Evolutionary conservation across 1,284 basidiomycete species (phyloP).

Genomic region (Gastroboletus turbinatus): DNA sequence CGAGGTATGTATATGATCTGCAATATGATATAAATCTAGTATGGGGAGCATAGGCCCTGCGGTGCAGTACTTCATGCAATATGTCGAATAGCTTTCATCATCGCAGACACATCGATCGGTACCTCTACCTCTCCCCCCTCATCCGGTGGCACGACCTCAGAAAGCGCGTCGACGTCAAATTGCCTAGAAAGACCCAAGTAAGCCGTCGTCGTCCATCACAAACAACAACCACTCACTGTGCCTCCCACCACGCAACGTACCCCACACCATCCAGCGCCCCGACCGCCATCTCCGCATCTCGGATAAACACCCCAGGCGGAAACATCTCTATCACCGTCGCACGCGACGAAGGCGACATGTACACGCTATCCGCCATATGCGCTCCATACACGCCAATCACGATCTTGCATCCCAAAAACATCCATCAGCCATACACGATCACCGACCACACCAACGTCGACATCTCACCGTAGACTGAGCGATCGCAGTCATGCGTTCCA

Average conservation of each 20-base stretch:
- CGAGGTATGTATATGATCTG: not conserved
- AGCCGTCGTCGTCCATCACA: not conserved
- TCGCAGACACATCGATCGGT: slow-evolving; percentile 48
- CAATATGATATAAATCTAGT: not conserved
- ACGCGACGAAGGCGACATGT: slow-evolving; percentile 60
- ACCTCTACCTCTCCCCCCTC: slow-evolving; percentile 43
- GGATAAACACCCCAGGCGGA: slow-evolving; percentile 67
- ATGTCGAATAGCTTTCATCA: slow-evolving; percentile 42
- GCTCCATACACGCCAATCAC: slow-evolving; percentile 72
- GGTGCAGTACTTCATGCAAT: slow-evolving; percentile 1
- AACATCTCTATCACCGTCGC: slow-evolving; percentile 81
- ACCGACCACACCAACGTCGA: not conserved
- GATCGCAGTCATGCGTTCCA: slow-evolving; percentile 61
- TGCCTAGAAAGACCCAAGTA: slow-evolving; percentile 5
- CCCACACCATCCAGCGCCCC: slow-evolving; percentile 59
- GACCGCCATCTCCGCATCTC: slow-evolving; percentile 65
- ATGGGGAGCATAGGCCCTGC: too few species aligned
- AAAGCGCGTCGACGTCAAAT: slow-evolving; percentile 25
- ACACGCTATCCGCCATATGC: slow-evolving; percentile 71
- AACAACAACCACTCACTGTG: slow-evolving; percentile 42
- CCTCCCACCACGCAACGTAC: slow-evolving; percentile 75
- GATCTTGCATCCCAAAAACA: slow-evolving; percentile 43
- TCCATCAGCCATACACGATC: not conserved
- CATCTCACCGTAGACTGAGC: slow-evolving; percentile 67
- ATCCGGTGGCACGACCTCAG: slow-evolving; percentile 42